Conservation (phyloP, 331 rosid genomes). For the Arachis monticola region DNA sequence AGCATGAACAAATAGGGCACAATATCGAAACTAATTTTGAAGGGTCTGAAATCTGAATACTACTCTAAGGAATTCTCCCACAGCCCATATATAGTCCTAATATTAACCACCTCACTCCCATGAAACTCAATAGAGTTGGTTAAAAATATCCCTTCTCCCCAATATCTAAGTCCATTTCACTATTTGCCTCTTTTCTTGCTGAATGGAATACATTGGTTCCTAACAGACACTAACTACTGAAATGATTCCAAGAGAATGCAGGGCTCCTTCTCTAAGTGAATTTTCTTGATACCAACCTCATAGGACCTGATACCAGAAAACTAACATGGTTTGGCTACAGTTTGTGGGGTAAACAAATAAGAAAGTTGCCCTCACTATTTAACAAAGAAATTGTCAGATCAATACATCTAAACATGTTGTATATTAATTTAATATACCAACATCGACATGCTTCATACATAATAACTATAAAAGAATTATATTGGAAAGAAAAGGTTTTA, state of each 20-base stretch:
- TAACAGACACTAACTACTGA: not conserved
- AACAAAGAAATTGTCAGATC: constrained; percentile 3
- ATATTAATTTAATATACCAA: not conserved
- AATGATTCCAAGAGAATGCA: constrained; percentile 13
- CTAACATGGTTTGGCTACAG: not conserved
- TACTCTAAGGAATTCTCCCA: too few relatives aligned
- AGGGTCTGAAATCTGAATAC: too few relatives aligned
- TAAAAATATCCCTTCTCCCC: too few relatives aligned
- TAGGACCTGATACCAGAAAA: constrained; percentile 15
- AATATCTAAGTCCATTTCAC: too few relatives aligned
- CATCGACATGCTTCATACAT: not conserved
- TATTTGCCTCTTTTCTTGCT: too few relatives aligned
- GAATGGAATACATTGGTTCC: too few relatives aligned
- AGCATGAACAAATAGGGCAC: constrained; percentile 2
- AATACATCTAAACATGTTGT: constrained; percentile 7
- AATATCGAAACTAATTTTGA: not conserved
- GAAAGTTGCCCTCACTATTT: not conserved
- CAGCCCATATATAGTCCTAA: too few relatives aligned
- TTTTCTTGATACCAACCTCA: constrained; percentile 13
- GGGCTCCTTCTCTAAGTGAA: not conserved
- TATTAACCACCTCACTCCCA: too few relatives aligned
- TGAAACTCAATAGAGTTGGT: too few relatives aligned
- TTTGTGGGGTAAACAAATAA: not conserved
- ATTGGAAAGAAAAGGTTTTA: constrained; percentile 5
- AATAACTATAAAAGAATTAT: too few relatives aligned